Percentiles rank a stretch among this genome's conserved stretches.
These are phyloP conservation scores for Amesomyces nigricolor DNA, from an alignment of 2,329 filamentous ascomycete genomes.

Conservation along the genomic window DNA sequence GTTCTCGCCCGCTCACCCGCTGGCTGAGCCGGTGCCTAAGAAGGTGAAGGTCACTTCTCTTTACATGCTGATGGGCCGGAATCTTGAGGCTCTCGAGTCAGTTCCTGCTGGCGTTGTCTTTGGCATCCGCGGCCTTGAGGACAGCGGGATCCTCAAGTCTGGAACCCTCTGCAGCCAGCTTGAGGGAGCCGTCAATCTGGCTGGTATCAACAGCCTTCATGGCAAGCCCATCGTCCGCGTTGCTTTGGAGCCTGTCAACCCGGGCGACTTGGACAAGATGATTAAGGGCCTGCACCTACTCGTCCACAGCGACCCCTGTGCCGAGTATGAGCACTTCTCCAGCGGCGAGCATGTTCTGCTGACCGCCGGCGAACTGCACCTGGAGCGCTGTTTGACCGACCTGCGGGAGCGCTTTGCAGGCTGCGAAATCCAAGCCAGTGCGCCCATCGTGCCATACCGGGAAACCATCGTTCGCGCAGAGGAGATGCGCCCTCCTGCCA, in stretches of 20 bases:
- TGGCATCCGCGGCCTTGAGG: slow-evolving; percentile 86
- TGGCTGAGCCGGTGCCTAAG: slow-evolving; percentile 65
- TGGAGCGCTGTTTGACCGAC: slow-evolving; percentile 91
- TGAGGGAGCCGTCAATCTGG: slow-evolving; percentile 82
- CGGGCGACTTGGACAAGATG: slow-evolving; percentile 90
- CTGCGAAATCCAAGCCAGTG: slow-evolving; percentile 90
- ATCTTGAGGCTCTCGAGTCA: slow-evolving; percentile 71
- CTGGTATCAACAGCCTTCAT: slow-evolving; percentile 68
- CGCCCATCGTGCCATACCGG: slow-evolving; percentile 90
- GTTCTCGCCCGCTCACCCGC: slow-evolving; percentile 75
- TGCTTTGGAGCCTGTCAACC: slow-evolving; percentile 87
- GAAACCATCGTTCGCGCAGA: slow-evolving; percentile 83
- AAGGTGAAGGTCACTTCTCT: slow-evolving; percentile 81
- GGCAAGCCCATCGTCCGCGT: slow-evolving; percentile 92
- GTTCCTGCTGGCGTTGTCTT: slow-evolving; percentile 95
- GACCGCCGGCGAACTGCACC: slow-evolving; percentile 88
- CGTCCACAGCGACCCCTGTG: slow-evolving; percentile 92
- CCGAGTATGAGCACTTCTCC: slow-evolving; percentile 86
- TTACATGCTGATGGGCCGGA: slow-evolving; percentile 93
- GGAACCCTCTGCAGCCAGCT: slow-evolving; percentile 87
- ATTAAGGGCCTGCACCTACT: slow-evolving; percentile 79
- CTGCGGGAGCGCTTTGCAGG: slow-evolving; percentile 85
- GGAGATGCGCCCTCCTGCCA: slow-evolving; percentile 86
- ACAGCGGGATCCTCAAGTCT: slow-evolving; percentile 81
- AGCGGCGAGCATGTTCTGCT: slow-evolving; percentile 93